Base-by-base conservation (phyloP, 495 filamentous ascomycete genomes). In the Bacidia rubella region DNA sequence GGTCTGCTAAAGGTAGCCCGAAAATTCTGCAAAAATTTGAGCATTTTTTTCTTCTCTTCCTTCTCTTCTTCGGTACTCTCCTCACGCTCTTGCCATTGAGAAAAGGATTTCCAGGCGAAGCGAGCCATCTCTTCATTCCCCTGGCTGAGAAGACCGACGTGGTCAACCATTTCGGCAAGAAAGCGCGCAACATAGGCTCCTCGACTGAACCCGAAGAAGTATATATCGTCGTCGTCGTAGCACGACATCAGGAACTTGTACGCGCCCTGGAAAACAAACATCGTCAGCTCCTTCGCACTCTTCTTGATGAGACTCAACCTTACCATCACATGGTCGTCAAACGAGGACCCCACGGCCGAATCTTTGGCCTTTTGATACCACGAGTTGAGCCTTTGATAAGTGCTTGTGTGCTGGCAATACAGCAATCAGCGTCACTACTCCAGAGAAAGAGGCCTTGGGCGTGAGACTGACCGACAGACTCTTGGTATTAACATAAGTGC, bases 191-290 rank as follows among this genome's bases (percentile, higher is more conserved):
- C 87, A 62, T 92, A 94, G n/a, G 86, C 79, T 11, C 87, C 87
- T 20, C 87, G 79, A 35, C 81, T 85, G 70, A 93, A 94, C 12
- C 87, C 87, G 45, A 92, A 90, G 59, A 92, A 77, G 49, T 70
- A 80, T 49, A 92, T 88, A 60, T 89, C 80, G 56, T 92, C 85
- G 4, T 85, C 87, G 12, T 72, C 69, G 61, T 93, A 93, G 65
- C 87, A 88, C 27, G 83, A 79, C 87, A 93, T 93, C 29, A 90
- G 69, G 65, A 93, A 92, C 54, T 85, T 86, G 63, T 93, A 93
- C 17, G 85, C 86, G 10, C 82, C 87, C 57, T 92, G 78, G 25
- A 87, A n/a, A n/a, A n/a, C 29, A 35, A 35, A 35, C 7, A 35
- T 7, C 15, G 29, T 35, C 29, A 35, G 29, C 29, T 5, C 15